Evolutionary conservation across 495 filamentous ascomycete genomes (phyloP), one percentile per base, ranked within the genome.

Genomic region (Aspergillus nidulans): DNA sequence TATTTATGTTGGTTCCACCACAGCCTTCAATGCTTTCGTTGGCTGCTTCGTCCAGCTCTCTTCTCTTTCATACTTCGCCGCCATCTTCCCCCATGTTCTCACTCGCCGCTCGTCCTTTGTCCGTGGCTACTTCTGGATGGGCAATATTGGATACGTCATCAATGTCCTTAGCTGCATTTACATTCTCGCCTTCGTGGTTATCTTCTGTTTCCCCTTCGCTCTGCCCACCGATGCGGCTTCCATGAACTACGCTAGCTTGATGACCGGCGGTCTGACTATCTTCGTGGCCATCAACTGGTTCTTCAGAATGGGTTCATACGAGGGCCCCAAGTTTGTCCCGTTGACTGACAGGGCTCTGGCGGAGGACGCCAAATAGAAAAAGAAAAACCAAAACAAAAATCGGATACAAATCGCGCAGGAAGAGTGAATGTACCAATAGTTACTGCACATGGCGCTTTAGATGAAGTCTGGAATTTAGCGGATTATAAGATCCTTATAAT

Each of bases 181-280:
- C 55, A 92, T 92, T 49, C 60, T 80, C 1, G 71, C 83, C 20
- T 92, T 90, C 65, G 78, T 86, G 47, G 77, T 89, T 23, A 83
- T 92, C 56, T 94, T 87, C 72, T 91, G 87, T 64, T 92, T 92
- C 71, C 89, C 87, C 1, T 87, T 79, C 58, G 63, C 64, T 1
- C 56, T 84, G 46, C 85, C 86, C 0, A 77, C 78, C 1, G 71
- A 73, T 1, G 77, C 75, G 1, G 67, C 70, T 15, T 75, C 72
- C 3, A 90, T 91, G 86, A 91, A 90, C 62, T 91, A 88, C 63
- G 83, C 86, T 38, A 79, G 77, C 61, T 71, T 88, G 10, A 85
- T 89, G 52, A 76, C 84, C 12, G 83, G 76, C 8, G 86, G 86
- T 2, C 65, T 85, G 42, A 64, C 83, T 0, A 65, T 79, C 10